Evolutionary conservation across 2,329 filamentous ascomycete species (phyloP).

Genomic region (Trichoderma gracile): DNA sequence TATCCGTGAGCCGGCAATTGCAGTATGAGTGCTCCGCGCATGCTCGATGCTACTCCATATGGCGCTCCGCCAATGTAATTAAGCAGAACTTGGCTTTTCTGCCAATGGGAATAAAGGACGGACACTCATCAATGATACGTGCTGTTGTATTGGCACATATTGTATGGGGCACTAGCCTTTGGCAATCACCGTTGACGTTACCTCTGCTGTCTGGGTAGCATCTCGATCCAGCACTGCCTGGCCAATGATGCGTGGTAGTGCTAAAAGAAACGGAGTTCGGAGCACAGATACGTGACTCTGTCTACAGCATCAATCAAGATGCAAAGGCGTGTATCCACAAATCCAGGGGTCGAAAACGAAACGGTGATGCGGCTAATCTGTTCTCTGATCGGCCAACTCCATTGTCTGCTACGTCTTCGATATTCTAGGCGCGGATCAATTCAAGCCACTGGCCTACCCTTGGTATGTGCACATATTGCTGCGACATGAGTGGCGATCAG

Average conservation of each 20-base stretch:
- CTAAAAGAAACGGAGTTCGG: too few species aligned
- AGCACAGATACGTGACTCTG: not conserved
- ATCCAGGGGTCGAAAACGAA: not conserved
- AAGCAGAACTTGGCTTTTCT: not conserved
- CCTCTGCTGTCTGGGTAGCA: not conserved
- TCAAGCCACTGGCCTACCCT: not conserved
- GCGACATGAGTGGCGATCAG: not conserved
- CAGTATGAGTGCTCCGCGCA: not conserved
- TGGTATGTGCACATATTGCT: too few species aligned
- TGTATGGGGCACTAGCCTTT: not conserved
- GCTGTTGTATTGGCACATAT: not conserved
- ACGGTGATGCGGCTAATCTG: conserved; percentile 6
- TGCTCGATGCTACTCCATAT: not conserved
- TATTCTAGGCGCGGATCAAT: not conserved
- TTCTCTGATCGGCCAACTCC: conserved; percentile 15
- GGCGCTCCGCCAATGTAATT: not conserved
- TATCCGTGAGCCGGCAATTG: not conserved
- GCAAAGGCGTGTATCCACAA: conserved; percentile 6
- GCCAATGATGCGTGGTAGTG: not conserved
- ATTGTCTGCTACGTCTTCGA: not conserved
- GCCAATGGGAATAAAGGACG: not conserved
- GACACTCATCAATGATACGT: not conserved
- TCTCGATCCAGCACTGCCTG: conserved; percentile 14
- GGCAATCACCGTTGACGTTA: conserved; percentile 16
- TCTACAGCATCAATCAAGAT: not conserved